Conservation (phyloP, 371 early-diverging fungal species). For the Lichtheimia ramosa region DNA sequence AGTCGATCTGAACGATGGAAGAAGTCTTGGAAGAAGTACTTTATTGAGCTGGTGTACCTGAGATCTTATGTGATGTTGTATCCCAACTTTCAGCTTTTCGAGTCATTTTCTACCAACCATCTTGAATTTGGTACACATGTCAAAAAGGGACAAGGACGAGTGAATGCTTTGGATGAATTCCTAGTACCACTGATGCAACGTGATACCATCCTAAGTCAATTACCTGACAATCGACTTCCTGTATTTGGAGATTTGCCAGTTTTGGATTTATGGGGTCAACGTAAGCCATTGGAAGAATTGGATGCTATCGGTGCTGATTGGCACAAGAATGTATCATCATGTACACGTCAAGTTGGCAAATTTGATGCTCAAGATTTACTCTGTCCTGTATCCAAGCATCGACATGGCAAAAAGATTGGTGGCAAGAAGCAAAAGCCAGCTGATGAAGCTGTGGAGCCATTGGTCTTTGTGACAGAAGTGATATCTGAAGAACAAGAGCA, state of each 20-base stretch:
- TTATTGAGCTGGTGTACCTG: conserved; percentile 64
- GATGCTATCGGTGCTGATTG: conserved; percentile 39
- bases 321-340: conserved; percentile 49
- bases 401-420: conserved; percentile 5
- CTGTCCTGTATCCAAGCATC: conserved; percentile 21
- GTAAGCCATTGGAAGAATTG: conserved; percentile 39
- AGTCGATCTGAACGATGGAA: conserved; percentile 62
- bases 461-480: neutral
- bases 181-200: conserved; percentile 62
- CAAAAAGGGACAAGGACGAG: conserved; percentile 43
- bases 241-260: conserved; percentile 49
- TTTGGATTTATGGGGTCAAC: conserved; percentile 58
- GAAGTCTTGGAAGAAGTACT: conserved; percentile 67
- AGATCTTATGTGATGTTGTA: conserved; percentile 68
- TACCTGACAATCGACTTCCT: conserved; percentile 52
- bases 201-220: conserved; percentile 47
- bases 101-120: conserved; percentile 68
- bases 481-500: neutral
- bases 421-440: conserved; percentile 2
- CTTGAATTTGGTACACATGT: conserved; percentile 64
- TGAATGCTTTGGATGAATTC: conserved; percentile 40
- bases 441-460: conserved; percentile 8
- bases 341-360: conserved; percentile 26
- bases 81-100: conserved; percentile 61
- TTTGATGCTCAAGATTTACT: conserved; percentile 37